Conservation (phyloP, 2,329 filamentous ascomycete species). For the Scedosporium dehoogii region DNA sequence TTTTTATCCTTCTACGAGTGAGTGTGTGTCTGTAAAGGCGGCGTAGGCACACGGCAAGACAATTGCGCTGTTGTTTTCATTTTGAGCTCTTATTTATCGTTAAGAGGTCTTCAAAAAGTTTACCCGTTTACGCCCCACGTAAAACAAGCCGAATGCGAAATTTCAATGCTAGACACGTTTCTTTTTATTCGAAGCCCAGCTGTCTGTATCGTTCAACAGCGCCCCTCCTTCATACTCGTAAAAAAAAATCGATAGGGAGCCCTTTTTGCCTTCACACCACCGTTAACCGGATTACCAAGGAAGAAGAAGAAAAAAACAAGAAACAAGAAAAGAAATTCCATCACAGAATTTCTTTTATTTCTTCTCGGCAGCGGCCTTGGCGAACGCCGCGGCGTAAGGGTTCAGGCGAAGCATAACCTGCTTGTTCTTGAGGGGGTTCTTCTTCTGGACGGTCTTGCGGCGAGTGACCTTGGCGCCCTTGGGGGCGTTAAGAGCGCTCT, state of each 20-base stretch:
- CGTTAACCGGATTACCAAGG: background rate
- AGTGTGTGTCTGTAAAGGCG: background rate
- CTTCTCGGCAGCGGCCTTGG: conserved; percentile 47
- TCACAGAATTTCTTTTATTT: background rate
- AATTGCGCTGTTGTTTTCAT: background rate
- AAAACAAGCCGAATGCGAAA: conserved; percentile 1
- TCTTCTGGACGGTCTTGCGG: conserved; percentile 91
- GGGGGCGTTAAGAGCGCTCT: conserved; percentile 86
- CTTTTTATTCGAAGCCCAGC: background rate
- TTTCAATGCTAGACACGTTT: background rate
- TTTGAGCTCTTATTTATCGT: conserved; percentile 4
- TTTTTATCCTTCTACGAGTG: background rate
- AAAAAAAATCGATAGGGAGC: background rate
- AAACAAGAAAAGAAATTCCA: background rate
- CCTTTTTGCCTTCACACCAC: background rate
- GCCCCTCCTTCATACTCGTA: background rate
- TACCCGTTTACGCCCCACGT: conserved; percentile 3
- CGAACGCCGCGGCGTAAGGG: conserved; percentile 89
- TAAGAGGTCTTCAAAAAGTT: conserved; percentile 1
- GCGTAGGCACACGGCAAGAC: background rate
- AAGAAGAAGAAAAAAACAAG: background rate
- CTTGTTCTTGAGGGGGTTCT: conserved; percentile 99
- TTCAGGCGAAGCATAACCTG: conserved; percentile 98
- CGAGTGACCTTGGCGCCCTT: conserved; percentile 87
- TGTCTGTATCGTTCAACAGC: background rate